These are phyloP conservation scores for Termitomyces bulborhizus DNA, from an alignment of 768 basidiomycete genomes.

Conservation along the genomic window DNA sequence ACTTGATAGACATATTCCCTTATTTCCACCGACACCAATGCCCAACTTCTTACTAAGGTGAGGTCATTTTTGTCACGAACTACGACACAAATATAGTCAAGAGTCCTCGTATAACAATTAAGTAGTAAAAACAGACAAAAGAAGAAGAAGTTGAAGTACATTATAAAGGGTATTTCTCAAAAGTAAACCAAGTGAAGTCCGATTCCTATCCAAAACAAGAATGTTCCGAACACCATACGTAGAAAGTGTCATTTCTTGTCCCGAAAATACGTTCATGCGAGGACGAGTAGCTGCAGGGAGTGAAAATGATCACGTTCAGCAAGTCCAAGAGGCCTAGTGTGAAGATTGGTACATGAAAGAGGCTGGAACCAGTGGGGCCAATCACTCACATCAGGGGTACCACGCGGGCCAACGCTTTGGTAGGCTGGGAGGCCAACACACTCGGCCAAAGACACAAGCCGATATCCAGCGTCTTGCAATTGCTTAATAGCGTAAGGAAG, in stretches of 20 bases:
- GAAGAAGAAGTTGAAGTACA: too few species aligned
- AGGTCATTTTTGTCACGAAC: not conserved
- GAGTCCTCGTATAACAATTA: not conserved
- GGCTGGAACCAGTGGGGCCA: too few species aligned
- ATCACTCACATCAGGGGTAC: conserved; percentile 25
- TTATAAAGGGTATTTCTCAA: not conserved
- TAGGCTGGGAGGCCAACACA: conserved; percentile 33
- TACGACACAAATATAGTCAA: not conserved
- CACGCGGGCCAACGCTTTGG: conserved; percentile 22
- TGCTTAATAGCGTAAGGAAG: conserved; percentile 31
- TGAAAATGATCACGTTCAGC: conserved; percentile 3
- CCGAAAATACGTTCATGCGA: not conserved
- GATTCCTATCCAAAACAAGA: not conserved
- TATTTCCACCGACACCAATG: not conserved
- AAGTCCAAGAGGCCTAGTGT: conserved; percentile 9
- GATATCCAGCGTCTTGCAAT: conserved; percentile 31
- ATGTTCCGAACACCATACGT: not conserved
- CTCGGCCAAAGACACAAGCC: conserved; percentile 35
- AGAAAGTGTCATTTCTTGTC: not conserved
- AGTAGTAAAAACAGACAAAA: not conserved
- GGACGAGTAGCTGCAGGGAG: not conserved
- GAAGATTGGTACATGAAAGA: not conserved
- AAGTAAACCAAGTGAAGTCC: not conserved
- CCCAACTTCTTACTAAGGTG: too few species aligned
- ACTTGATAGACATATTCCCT: not conserved